Percentiles rank a stretch among this genome's conserved stretches.
These are phyloP conservation scores for Salisapilia sapeloensis DNA, from an alignment of 352 stramenopile species.

Conservation along the genomic window DNA sequence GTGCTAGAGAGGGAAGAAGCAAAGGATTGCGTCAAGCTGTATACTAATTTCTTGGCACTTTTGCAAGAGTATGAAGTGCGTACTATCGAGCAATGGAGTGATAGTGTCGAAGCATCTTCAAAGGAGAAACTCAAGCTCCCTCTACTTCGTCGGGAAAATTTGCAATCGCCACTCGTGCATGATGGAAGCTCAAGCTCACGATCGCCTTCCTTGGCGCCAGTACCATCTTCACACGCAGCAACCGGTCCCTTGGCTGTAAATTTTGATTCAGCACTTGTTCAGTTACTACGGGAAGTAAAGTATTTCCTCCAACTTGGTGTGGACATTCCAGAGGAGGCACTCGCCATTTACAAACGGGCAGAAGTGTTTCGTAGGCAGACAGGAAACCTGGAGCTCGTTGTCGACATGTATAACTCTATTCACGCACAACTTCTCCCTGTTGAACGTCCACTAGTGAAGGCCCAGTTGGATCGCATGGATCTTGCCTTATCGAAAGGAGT, in stretches of 20 bases:
- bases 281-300: slow-evolving; percentile 87
- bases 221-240: neutral
- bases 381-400: slow-evolving; percentile 84
- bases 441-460: slow-evolving; percentile 78
- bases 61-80: slow-evolving; percentile 70
- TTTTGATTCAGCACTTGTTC: slow-evolving; percentile 82
- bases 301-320: slow-evolving; percentile 86
- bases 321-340: slow-evolving; percentile 75
- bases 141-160: slow-evolving; percentile 43
- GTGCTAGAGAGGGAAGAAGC: slow-evolving; percentile 82
- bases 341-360: slow-evolving; percentile 85
- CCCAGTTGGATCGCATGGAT: slow-evolving; percentile 83
- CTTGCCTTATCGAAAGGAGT: slow-evolving; percentile 80
- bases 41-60: slow-evolving; percentile 76
- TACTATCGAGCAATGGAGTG: slow-evolving; percentile 63
- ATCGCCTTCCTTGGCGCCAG: slow-evolving; percentile 1
- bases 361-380: slow-evolving; percentile 85
- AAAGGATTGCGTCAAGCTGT: slow-evolving; percentile 81
- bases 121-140: slow-evolving; percentile 80
- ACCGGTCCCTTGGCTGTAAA: slow-evolving; percentile 62
- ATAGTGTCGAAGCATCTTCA: slow-evolving; percentile 63
- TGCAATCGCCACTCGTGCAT: slow-evolving; percentile 1
- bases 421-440: slow-evolving; percentile 76
- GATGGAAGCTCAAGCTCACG: slow-evolving; percentile 3
- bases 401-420: slow-evolving; percentile 88